A percentile compares a stretch with the other conserved stretches of the same genome.
These are phyloP conservation scores for Microcos paniculata DNA, from an alignment of 345 rosid species.

Conservation along the genomic window DNA sequence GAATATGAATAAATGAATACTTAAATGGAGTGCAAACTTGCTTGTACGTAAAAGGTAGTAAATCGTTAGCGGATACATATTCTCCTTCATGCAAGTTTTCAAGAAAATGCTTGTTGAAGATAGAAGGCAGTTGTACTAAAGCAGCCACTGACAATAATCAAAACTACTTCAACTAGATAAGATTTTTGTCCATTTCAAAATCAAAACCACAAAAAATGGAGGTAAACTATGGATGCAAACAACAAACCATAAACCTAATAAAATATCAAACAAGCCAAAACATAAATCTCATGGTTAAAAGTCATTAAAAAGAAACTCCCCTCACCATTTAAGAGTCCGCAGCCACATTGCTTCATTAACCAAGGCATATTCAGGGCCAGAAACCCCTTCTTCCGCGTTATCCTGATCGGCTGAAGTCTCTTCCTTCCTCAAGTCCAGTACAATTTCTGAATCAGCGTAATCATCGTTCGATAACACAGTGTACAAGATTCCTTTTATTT, in stretches of 20 bases:
- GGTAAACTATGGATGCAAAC: background rate
- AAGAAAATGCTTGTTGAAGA: background rate
- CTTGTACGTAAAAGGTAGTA: background rate
- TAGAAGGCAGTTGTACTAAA: background rate
- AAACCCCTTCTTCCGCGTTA: slow-evolving; percentile 39
- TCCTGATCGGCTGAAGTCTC: slow-evolving; percentile 23
- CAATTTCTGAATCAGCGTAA: slow-evolving; percentile 40
- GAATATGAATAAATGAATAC: slow-evolving; percentile 6
- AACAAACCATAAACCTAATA: background rate
- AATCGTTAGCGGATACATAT: background rate
- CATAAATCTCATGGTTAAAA: background rate
- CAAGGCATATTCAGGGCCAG: slow-evolving; percentile 53
- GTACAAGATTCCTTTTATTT: slow-evolving; percentile 44
- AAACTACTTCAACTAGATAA: background rate
- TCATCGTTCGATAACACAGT: slow-evolving; percentile 33
- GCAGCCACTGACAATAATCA: background rate
- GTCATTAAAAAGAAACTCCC: background rate
- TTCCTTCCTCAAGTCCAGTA: slow-evolving; percentile 51
- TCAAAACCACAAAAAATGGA: background rate
- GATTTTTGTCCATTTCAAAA: background rate
- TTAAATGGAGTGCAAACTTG: background rate
- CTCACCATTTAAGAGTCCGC: slow-evolving; percentile 59
- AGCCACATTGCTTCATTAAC: slow-evolving; percentile 61
- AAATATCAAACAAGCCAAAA: background rate
- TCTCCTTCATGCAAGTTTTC: background rate